A percentile compares a stretch with the other conserved stretches of the same genome.
phyloP scores from a whole-genome alignment of 495 filamentous ascomycete species.

The Immersiella caudata region DNA sequence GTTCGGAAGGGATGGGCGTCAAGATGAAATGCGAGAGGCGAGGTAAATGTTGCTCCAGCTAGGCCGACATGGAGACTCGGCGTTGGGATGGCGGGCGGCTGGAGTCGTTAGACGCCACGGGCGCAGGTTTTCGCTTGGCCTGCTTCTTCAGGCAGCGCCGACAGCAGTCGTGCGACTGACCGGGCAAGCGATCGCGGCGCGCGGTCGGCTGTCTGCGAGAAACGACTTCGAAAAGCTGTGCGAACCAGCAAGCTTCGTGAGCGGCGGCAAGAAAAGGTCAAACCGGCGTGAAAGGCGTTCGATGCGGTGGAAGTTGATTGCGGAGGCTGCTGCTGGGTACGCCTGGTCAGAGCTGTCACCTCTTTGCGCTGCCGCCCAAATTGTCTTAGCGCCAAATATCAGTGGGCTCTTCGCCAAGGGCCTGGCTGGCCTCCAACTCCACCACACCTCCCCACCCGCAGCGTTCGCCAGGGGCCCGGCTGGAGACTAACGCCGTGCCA shows the following conservation, averaged over 20 bases:
- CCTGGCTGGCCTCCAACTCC: not conserved
- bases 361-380: constrained; percentile 12
- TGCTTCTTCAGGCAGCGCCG: not conserved
- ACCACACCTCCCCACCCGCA: not conserved
- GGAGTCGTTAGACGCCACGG: constrained; percentile 7
- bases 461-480: not conserved
- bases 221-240: not conserved
- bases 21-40: not conserved
- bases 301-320: constrained; percentile 22
- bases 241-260: not conserved
- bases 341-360: constrained; percentile 7
- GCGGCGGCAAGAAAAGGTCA: constrained; percentile 4
- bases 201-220: not conserved
- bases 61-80: constrained; percentile 20
- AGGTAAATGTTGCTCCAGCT: constrained; percentile 4
- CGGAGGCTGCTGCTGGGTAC: constrained; percentile 1
- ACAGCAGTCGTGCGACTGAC: not conserved
- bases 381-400: constrained; percentile 23
- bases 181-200: not conserved
- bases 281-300: not conserved
- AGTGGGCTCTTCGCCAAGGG: not conserved
- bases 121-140: not conserved
- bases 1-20: constrained; percentile 2
- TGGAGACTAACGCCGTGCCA: constrained; percentile 3
- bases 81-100: constrained; percentile 7